phyloP scores from a whole-genome alignment of 768 basidiomycete species.

The Trametes gibbosa region DNA sequence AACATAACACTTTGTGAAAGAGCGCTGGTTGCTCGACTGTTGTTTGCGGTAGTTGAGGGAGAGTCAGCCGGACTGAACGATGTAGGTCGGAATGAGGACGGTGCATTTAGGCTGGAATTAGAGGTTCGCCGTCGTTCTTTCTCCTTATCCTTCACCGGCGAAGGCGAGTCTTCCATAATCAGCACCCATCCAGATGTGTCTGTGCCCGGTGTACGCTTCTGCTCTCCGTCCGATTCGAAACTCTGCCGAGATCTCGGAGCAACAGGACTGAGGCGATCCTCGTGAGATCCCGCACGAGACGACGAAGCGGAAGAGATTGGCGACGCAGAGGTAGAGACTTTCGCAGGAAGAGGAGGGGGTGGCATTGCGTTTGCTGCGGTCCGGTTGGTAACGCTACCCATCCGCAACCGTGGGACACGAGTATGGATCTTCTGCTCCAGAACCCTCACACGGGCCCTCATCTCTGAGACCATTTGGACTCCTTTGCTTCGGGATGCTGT shows the following conservation, averaged over 20 bases:
- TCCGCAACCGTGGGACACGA: conserved; percentile 78
- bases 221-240: conserved; percentile 32
- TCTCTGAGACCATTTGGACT: conserved; percentile 90
- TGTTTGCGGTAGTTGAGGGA: conserved; percentile 34
- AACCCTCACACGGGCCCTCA: conserved; percentile 80
- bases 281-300: conserved; percentile 17
- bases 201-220: conserved; percentile 45
- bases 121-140: conserved; percentile 59
- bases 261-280: conserved; percentile 28
- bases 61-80: conserved; percentile 43
- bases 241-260: conserved; percentile 23
- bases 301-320: conserved; percentile 23
- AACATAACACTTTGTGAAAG: conserved; percentile 41
- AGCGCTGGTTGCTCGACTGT: conserved; percentile 40
- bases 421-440: conserved; percentile 87
- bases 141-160: conserved; percentile 56
- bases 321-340: conserved; percentile 19
- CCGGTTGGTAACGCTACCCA: conserved; percentile 70
- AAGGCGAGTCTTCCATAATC: conserved; percentile 85
- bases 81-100: conserved; percentile 50
- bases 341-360: conserved; percentile 15
- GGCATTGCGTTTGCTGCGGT: conserved; percentile 40
- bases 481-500: conserved; percentile 71
- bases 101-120: conserved; percentile 59
- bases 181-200: conserved; percentile 84